These are phyloP conservation scores for Senecio squalidus DNA, from an alignment of 140 eudicot species.

Conservation along the genomic window DNA sequence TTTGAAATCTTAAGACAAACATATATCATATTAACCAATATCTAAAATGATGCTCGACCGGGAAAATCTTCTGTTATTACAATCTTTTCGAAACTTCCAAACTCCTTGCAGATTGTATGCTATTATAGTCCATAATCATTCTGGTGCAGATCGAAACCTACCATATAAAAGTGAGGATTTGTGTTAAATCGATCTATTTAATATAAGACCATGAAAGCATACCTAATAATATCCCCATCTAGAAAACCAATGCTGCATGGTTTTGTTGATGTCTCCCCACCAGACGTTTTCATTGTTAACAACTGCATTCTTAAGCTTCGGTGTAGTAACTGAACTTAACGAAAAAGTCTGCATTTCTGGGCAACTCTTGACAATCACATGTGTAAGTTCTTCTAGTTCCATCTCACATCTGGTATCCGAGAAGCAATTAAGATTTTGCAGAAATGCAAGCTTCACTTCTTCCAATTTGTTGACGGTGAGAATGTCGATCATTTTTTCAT, in stretches of 20 bases:
- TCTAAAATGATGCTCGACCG: too few species aligned
- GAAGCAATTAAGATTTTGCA: slow-evolving; percentile 25
- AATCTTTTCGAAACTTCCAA: too few species aligned
- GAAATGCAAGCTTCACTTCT: slow-evolving; percentile 19
- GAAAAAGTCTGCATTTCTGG: slow-evolving; percentile 27
- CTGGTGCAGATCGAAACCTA: too few species aligned
- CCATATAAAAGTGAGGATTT: too few species aligned
- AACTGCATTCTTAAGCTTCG: slow-evolving; percentile 20
- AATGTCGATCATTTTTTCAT: slow-evolving; percentile 9
- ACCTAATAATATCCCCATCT: slow-evolving; percentile 17
- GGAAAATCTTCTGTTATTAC: too few species aligned
- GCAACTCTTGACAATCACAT: slow-evolving; percentile 21
- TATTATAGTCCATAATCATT: too few species aligned
- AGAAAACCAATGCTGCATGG: slow-evolving; percentile 9
- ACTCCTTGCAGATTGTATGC: too few species aligned
- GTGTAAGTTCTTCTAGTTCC: slow-evolving; percentile 21
- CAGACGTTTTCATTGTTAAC: slow-evolving; percentile 13
- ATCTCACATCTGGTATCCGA: slow-evolving; percentile 24
- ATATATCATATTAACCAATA: too few species aligned
- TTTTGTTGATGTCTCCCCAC: slow-evolving; percentile 26
- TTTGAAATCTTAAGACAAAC: too few species aligned
- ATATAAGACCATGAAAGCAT: too few species aligned
- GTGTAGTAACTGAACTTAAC: slow-evolving; percentile 20
- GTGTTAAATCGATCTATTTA: too few species aligned
- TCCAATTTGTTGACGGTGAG: slow-evolving; percentile 18